Evolutionary conservation across 2,329 filamentous ascomycete species (phyloP).

Genomic region (Colletotrichum chlorophyti): DNA sequence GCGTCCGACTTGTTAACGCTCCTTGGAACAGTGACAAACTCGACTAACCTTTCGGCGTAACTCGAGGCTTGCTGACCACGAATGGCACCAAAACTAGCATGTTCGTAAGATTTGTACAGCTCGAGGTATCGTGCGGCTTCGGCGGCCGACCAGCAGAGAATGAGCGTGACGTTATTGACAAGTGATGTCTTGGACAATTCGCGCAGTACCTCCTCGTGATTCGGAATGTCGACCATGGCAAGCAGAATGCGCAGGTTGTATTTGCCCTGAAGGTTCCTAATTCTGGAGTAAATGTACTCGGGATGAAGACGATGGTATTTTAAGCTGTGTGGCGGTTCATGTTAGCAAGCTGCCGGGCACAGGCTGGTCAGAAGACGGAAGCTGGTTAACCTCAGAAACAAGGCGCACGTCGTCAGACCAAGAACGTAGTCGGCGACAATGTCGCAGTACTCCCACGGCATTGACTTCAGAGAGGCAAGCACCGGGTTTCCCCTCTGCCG

Average conservation of each 20-base stretch:
- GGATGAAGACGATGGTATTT: conserved; percentile 98
- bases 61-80: conserved; percentile 82
- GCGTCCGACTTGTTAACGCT: conserved; percentile 96
- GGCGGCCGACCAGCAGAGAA: conserved; percentile 92
- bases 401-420: conserved; percentile 84
- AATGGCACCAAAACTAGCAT: conserved; percentile 81
- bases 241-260: conserved; percentile 88
- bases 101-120: conserved; percentile 92
- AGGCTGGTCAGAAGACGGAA: neutral
- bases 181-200: conserved; percentile 92
- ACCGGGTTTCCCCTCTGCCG: conserved; percentile 96
- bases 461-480: conserved; percentile 78
- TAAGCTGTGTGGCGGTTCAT: conserved; percentile 54
- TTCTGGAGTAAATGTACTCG: conserved; percentile 96
- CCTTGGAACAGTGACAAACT: conserved; percentile 90
- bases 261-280: conserved; percentile 82
- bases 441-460: conserved; percentile 96
- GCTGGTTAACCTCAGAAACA: conserved; percentile 73
- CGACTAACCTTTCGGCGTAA: conserved; percentile 86
- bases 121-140: conserved; percentile 95
- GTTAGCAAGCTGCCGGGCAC: neutral
- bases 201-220: conserved; percentile 88
- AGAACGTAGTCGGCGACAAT: conserved; percentile 95
- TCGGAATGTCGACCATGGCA: conserved; percentile 92
- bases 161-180: conserved; percentile 89